Evolutionary conservation across 768 basidiomycete species (phyloP).

Genomic region (Dendrothele bispora): DNA sequence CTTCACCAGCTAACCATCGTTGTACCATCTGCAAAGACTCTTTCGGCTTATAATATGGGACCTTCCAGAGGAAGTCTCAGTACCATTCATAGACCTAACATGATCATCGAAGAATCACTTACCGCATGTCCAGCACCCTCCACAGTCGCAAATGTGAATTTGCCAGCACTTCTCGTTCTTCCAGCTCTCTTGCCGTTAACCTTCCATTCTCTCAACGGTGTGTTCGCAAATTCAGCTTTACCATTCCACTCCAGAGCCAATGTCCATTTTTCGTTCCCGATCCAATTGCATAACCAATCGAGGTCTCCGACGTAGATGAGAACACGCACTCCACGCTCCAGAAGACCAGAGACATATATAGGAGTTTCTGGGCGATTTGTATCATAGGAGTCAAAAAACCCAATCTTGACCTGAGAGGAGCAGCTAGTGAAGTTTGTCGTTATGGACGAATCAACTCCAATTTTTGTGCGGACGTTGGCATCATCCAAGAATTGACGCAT

Average conservation of each 20-base stretch:
- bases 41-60: conserved; percentile 54
- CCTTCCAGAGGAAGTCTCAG: conserved; percentile 23
- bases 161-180: conserved; percentile 50
- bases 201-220: conserved; percentile 51
- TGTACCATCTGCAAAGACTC: conserved; percentile 42
- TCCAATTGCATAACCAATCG: conserved; percentile 62
- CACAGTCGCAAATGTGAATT: conserved; percentile 61
- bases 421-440: conserved; percentile 58
- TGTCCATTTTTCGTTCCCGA: conserved; percentile 66
- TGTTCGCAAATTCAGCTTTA: conserved; percentile 40
- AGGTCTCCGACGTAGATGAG: conserved; percentile 67
- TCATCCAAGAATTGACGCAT: conserved; percentile 20
- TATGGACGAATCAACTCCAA: conserved; percentile 27
- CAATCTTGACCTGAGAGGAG: conserved; percentile 45
- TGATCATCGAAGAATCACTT: conserved; percentile 20
- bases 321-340: conserved; percentile 75
- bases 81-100: no score
- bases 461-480: conserved; percentile 33
- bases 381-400: conserved; percentile 34
- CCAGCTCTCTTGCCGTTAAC: conserved; percentile 57
- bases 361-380: conserved; percentile 17
- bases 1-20: conserved; percentile 35
- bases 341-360: conserved; percentile 65
- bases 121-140: conserved; percentile 70
- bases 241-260: conserved; percentile 61